phyloP scores from a whole-genome alignment of 352 stramenopile species.

The Globisporangium recalcitrans region DNA sequence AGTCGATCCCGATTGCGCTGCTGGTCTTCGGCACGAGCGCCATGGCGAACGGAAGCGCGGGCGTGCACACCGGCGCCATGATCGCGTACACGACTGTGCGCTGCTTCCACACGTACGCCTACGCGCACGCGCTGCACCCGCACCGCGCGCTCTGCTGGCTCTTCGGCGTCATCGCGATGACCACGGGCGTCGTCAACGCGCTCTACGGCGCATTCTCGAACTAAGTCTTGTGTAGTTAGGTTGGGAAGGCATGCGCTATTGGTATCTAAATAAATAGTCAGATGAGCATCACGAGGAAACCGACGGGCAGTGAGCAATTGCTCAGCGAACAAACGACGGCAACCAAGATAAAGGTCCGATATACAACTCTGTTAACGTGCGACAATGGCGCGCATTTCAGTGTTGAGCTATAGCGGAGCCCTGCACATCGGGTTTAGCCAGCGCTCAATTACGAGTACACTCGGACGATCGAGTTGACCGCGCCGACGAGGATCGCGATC shows the following conservation, averaged over 20 bases:
- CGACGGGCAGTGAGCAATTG: not conserved
- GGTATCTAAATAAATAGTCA: not conserved
- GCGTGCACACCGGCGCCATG: slow-evolving; percentile 3
- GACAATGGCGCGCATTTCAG: too few species aligned
- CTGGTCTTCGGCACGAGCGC: not conserved
- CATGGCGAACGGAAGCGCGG: not conserved
- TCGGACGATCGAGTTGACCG: slow-evolving; percentile 25
- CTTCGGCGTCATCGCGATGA: slow-evolving; percentile 23
- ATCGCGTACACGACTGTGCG: slow-evolving; percentile 32
- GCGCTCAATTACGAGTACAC: slow-evolving; percentile 1
- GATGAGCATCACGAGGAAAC: not conserved
- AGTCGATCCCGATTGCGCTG: slow-evolving; percentile 38
- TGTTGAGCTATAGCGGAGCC: too few species aligned
- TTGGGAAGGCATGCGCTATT: not conserved
- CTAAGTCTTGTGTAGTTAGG: not conserved
- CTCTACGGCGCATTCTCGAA: slow-evolving; percentile 13
- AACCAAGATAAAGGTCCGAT: not conserved
- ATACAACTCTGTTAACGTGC: too few species aligned
- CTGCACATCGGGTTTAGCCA: too few species aligned
- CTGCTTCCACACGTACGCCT: slow-evolving; percentile 38
- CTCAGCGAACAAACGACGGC: not conserved
- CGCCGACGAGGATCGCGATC: slow-evolving; percentile 21
- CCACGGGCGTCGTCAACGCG: slow-evolving; percentile 28
- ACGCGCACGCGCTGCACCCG: slow-evolving; percentile 37
- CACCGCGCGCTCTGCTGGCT: slow-evolving; percentile 34